Evolutionary conservation across 208 protist genomes (phyloP).

Genomic region (Novymonas esmeraldas): DNA sequence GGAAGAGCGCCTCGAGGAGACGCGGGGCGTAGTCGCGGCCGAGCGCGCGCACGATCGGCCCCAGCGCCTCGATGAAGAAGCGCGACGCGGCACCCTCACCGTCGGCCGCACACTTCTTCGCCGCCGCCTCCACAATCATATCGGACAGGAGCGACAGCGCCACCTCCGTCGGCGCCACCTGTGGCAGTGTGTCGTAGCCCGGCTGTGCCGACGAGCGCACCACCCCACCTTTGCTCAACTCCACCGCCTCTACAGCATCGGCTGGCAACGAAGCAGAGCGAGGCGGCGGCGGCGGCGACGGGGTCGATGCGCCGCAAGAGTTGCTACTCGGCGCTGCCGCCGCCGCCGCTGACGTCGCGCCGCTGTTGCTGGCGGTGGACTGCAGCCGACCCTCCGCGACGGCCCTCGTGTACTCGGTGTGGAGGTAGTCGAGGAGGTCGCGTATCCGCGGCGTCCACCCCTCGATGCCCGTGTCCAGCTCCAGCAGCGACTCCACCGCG

Average conservation of each 20-base stretch:
- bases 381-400: constrained; percentile 19
- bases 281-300: not conserved
- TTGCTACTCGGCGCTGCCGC: not conserved
- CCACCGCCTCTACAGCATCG: not conserved
- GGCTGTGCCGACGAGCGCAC: not conserved
- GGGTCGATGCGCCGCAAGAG: not conserved
- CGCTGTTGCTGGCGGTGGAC: not conserved
- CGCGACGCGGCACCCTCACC: constrained; percentile 74
- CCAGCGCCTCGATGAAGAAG: constrained; percentile 60
- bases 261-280: not conserved
- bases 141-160: constrained; percentile 66
- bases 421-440: constrained; percentile 57
- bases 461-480: constrained; percentile 66
- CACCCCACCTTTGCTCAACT: not conserved
- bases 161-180: constrained; percentile 42
- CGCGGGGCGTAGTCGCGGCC: constrained; percentile 37
- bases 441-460: constrained; percentile 39
- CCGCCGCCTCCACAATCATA: constrained; percentile 61
- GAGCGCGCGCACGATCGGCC: constrained; percentile 39
- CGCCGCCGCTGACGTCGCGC: not conserved
- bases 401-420: constrained; percentile 23
- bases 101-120: constrained; percentile 42
- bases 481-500: constrained; percentile 73
- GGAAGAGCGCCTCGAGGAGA: constrained; percentile 61
- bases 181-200: constrained; percentile 7